Evolutionary conservation across 73 alveolate species (phyloP).

Genomic region (Tetrahymena borealis): DNA sequence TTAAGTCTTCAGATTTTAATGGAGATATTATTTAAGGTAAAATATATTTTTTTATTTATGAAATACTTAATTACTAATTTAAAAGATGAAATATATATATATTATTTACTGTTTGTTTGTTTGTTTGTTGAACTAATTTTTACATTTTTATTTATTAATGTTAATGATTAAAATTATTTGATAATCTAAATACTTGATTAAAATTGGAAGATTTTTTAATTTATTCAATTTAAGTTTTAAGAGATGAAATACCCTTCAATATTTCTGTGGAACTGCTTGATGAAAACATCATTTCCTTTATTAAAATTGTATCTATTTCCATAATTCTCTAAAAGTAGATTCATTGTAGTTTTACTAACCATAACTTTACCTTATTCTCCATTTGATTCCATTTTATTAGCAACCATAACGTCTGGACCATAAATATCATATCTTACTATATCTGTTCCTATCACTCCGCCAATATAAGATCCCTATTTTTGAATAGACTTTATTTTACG

Average conservation of each 20-base stretch:
- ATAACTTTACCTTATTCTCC: conserved; percentile 36
- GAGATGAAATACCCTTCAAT: neutral
- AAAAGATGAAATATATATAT: no score
- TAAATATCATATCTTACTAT: conserved; percentile 40
- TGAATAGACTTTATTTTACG: no score
- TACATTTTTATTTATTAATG: no score
- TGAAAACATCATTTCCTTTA: neutral
- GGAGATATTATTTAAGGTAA: no score
- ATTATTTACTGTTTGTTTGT: no score
- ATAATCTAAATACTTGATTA: no score
- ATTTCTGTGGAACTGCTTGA: neutral
- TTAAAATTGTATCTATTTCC: neutral
- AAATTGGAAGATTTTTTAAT: no score
- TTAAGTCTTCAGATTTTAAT: no score
- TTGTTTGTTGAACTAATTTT: no score
- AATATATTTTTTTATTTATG: no score
- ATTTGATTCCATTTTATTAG: conserved; percentile 44
- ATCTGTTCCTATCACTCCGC: conserved; percentile 43
- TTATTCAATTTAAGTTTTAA: neutral
- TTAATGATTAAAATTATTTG: no score
- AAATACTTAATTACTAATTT: no score
- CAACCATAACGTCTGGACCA: conserved; percentile 46
- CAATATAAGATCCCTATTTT: conserved; percentile 18
- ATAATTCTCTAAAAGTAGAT: neutral
- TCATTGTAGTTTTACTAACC: conserved; percentile 20